Percentiles rank a stretch among this genome's conserved stretches.
phyloP scores from a whole-genome alignment of 2,329 filamentous ascomycete species.

The Fusarium brachygibbosum region DNA sequence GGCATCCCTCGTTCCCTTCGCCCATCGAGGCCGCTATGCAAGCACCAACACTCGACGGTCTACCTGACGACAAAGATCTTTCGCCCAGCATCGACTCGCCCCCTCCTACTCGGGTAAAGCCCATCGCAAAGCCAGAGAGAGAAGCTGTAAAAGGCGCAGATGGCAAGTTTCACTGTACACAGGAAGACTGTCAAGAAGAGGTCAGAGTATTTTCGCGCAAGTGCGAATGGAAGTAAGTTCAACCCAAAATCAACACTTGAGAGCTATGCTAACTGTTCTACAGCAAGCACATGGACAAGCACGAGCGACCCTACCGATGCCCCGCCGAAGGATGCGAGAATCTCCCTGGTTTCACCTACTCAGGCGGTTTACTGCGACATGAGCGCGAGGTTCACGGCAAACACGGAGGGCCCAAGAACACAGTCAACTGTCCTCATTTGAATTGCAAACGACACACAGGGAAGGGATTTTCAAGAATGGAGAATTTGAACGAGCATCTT shows the following conservation, averaged over 20 bases:
- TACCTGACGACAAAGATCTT: conserved; percentile 54
- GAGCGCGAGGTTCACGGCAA: conserved; percentile 94
- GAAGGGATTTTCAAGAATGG: conserved; percentile 90
- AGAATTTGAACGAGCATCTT: conserved; percentile 94
- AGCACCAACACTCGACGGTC: conserved; percentile 51
- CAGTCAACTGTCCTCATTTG: conserved; percentile 84
- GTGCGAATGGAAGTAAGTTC: conserved; percentile 92
- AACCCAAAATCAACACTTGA: background rate
- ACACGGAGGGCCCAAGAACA: conserved; percentile 88
- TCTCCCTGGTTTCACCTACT: conserved; percentile 94
- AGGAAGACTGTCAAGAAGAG: conserved; percentile 75
- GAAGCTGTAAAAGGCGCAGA: conserved; percentile 72
- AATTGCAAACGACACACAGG: conserved; percentile 92
- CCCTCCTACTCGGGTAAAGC: conserved; percentile 60
- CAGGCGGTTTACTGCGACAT: conserved; percentile 88
- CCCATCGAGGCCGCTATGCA: conserved; percentile 53
- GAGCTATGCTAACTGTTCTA: conserved; percentile 42
- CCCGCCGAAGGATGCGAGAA: conserved; percentile 87
- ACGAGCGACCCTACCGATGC: conserved; percentile 93
- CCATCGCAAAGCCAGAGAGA: conserved; percentile 71
- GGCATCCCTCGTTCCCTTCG: conserved; percentile 52
- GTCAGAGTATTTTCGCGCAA: conserved; percentile 79
- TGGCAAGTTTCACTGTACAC: conserved; percentile 83
- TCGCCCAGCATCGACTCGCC: conserved; percentile 53
- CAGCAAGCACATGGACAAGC: conserved; percentile 99